Evolutionary conservation across 768 basidiomycete genomes (phyloP), one percentile per base, ranked within the genome.

Genomic region (Xanthoconium stramineum): DNA sequence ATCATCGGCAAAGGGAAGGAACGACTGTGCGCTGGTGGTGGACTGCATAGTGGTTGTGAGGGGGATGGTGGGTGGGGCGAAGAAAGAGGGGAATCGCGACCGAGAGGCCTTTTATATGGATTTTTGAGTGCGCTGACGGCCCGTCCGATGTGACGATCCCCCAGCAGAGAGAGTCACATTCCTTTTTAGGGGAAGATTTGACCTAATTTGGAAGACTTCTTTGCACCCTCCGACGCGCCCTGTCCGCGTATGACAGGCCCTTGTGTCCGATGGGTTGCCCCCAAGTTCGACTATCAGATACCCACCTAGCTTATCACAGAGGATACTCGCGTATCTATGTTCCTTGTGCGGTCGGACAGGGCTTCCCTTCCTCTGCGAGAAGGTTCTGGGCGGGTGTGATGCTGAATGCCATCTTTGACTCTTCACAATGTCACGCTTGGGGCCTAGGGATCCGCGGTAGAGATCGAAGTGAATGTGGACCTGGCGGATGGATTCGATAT

Each of bases 41-140:
- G 65, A 28, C 52, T 74, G 71, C 71, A 72, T 74, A 60, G 14
- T 38, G 32, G 37, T 0, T 43, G 47, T 20, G 43, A 47, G 53
- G 55, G 71, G 71, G 69, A 76, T 77, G 64, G 76, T 79, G 68
- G 71, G 78, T 66, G 69, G 70, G 45, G 39, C 57, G 39, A 71
- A 73, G 65, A 73, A 75, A 79, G 75, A 75, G 71, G 61, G 71
- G 59, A 61, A 69, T 47, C 38, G 45, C n/a, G 62, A 42, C 50
- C 35, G 47, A 36, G 29, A 36, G 47, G 55, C 48, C 61, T 67
- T 71, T 71, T 77, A 75, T 78, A 74, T 58, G 64, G 49, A 66
- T 67, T 58, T 66, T 59, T 57, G 64, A 59, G 68, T 49, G 58
- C 56, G 50, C 54, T 50, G 57, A 55, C 61, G 59, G 57, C 36